Conservation (phyloP, 805 yeast genomes). For the Candida qinlingensis region DNA sequence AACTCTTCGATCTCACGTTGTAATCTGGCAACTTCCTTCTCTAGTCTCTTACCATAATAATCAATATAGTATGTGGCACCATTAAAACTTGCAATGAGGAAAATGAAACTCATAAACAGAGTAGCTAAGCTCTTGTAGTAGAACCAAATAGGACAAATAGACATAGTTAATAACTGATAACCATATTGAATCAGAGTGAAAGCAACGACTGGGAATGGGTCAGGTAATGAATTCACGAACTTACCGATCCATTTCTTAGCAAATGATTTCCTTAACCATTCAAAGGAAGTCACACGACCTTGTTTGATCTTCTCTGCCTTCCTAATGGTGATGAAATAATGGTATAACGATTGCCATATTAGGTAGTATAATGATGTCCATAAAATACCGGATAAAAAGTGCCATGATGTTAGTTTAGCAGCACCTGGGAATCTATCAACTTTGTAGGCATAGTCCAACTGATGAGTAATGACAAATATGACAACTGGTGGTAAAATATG, state of each 20-base stretch:
- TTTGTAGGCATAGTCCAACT: conserved; percentile 45
- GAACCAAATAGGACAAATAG: conserved; percentile 86
- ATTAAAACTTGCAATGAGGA: conserved; percentile 75
- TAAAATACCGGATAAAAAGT: conserved; percentile 59
- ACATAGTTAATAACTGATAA: conserved; percentile 84
- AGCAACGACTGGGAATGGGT: conserved; percentile 79
- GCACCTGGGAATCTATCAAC: conserved; percentile 75
- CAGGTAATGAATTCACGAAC: conserved; percentile 78
- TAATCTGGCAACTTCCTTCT: conserved; percentile 72
- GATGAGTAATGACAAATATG: conserved; percentile 82
- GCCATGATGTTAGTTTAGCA: conserved; percentile 62
- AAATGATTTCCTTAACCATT: conserved; percentile 71
- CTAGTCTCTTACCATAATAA: conserved; percentile 83
- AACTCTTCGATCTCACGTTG: conserved; percentile 65
- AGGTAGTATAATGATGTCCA: conserved; percentile 81
- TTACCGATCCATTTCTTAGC: conserved; percentile 60
- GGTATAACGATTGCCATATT: conserved; percentile 86
- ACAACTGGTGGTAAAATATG: conserved; percentile 89
- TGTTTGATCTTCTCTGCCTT: conserved; percentile 74
- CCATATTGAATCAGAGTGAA: conserved; percentile 83
- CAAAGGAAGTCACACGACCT: conserved; percentile 85
- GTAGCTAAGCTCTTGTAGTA: conserved; percentile 61
- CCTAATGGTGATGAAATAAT: conserved; percentile 83
- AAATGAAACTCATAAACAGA: conserved; percentile 64
- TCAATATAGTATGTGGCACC: conserved; percentile 96